Base-by-base conservation (phyloP, 768 basidiomycete species). In the Psilocybe tampanensis region DNA sequence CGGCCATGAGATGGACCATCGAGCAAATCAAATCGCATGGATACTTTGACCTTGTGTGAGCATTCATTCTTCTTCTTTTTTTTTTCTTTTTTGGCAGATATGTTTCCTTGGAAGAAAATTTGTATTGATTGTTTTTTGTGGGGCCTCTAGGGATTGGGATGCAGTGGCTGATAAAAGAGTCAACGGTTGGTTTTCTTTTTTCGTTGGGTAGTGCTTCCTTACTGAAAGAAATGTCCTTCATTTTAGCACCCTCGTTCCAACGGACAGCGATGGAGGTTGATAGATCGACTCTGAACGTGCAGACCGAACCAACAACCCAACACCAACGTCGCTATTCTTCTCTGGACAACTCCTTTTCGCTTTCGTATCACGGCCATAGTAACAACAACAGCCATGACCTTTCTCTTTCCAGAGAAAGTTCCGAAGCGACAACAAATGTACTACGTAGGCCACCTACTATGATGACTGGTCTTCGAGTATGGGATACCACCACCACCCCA, bases 31-130 rank as follows among this genome's bases (percentile, higher is more conserved):
- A 73, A 63, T 65, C 62, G 11, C 84, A 87, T 65, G 54, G 65
- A 13, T 86, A 82, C 64, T 86, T 87, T 60, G 60, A 68, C 8
- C 64, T 68, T 3, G 70, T 79, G 85, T 86, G 65, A 50, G 84
- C 72, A n/a, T n/a, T n/a, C n/a, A n/a, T n/a, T n/a, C n/a, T n/a
- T n/a, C n/a, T n/a, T n/a, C n/a, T n/a, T n/a, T n/a, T n/a, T n/a
- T 6, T 32, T 17, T 44, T 19, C 43, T 44, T 42, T 50, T 17
- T 64, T 18, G 29, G 29, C 9, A 29, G 9, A 29, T 5, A 5
- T 29, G 9, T 29, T 34, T 61, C 29, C 47, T 59, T 56, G 52
- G 34, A 29, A 56, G 59, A 53, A 59, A 17, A 13, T 36, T 52
- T 21, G n/a, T n/a, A n/a, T n/a, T n/a, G n/a, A n/a, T n/a, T n/a